These are phyloP conservation scores for Diversispora eburnea DNA, from an alignment of 192 early-diverging fungal species.

Conservation along the genomic window DNA sequence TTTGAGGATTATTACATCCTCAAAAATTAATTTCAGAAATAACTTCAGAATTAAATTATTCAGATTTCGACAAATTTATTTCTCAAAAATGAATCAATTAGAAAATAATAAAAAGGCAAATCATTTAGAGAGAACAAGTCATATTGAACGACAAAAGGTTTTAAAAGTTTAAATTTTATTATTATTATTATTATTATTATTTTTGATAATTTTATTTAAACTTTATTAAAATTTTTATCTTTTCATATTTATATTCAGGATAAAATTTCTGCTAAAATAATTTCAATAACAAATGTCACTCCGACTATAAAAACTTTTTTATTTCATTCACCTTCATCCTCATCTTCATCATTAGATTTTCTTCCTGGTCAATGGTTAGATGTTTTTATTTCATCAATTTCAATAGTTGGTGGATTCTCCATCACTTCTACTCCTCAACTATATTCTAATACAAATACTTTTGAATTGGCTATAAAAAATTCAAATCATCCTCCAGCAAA, in stretches of 20 bases:
- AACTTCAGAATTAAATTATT: too few species aligned
- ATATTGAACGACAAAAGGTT: conserved; percentile 16
- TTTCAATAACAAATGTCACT: neutral
- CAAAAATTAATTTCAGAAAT: too few species aligned
- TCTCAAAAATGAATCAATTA: too few species aligned
- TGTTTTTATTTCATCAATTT: conserved; percentile 23
- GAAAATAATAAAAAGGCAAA: neutral
- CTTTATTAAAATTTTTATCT: neutral
- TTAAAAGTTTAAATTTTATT: neutral
- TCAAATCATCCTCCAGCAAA: conserved; percentile 26
- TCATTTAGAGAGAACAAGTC: conserved; percentile 8
- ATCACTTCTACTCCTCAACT: conserved; percentile 27
- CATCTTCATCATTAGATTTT: conserved; percentile 13
- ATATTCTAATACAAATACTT: neutral
- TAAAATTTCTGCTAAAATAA: conserved; percentile 1
- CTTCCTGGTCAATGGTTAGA: conserved; percentile 35
- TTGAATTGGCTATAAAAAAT: conserved; percentile 31
- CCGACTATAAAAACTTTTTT: conserved; percentile 26
- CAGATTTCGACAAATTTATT: too few species aligned
- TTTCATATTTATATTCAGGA: neutral
- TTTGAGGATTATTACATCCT: too few species aligned
- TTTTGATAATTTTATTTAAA: neutral
- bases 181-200: neutral
- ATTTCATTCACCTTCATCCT: neutral
- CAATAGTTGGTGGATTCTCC: conserved; percentile 30